Evolutionary conservation across 148 eudicot genomes (phyloP), one percentile per base, ranked within the genome.

Genomic region (Amaranthus hypochondriacus): DNA sequence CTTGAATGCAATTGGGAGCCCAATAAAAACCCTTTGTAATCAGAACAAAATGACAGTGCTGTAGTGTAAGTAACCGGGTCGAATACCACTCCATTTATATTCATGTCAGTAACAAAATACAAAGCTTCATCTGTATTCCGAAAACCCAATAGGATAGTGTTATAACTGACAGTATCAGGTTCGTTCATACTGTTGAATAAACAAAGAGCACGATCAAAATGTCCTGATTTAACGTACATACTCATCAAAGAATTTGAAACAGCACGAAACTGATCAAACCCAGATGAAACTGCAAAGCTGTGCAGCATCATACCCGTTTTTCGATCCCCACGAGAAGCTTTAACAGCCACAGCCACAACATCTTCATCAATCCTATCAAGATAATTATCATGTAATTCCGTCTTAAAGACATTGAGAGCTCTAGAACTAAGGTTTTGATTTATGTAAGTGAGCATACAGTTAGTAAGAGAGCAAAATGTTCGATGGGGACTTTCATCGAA

Each of bases 231-330:
- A 76, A 84, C 80, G 47, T 94, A 94, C 90, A 91, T 79, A 75
- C 83, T 91, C 98, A 94, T 94, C 78, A 92, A 81, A 18, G 97
- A 90, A 86, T 90, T 94, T 0, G 82, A 74, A 1, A 94, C 98
- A 12, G 89, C 48, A 14, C 82, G 82, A 73, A 66, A 75, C 2
- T 61, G 64, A 70, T 81, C 68, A 13, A 81, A 86, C 66, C 93
- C 93, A 13, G 93, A 87, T 65, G 84, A 71, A 7, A 87, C 75
- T 21, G 93, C 87, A 81, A 92, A 90, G 48, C 88, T 82, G 47
- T 94, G 98, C 50, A 91, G 73, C 69, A 85, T 83, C 48, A 56
- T 48, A 56, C 98, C 98, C 21, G 76, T 76, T 77, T 74, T 83
- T 10, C 77, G 76, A 70, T 85, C 75, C 10, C 90, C 87, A 56